Percentiles rank a stretch among this genome's conserved stretches.
Conservation (phyloP, 441 rosid species). For the Daphne laureola region DNA sequence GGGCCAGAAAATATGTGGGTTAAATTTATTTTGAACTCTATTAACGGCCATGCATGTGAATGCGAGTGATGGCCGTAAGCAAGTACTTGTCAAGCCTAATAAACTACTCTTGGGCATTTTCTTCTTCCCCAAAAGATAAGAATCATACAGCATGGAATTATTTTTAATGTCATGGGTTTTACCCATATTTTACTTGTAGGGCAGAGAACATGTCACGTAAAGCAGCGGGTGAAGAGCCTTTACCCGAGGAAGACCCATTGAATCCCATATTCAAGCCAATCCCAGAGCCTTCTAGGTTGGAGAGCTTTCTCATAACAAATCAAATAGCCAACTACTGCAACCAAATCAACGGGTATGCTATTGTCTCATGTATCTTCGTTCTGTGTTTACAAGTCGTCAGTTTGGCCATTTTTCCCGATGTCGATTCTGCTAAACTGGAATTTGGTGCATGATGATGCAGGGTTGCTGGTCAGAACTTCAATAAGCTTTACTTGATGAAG, state of each 20-base stretch:
- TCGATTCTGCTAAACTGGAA: too few relatives aligned
- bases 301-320: constrained; percentile 88
- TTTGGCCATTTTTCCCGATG: too few relatives aligned
- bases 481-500: constrained; percentile 67
- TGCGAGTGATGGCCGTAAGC: too few relatives aligned
- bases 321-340: constrained; percentile 86
- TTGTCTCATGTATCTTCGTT: neutral
- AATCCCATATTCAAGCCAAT: constrained; percentile 84
- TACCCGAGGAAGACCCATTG: constrained; percentile 93
- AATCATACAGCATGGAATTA: neutral
- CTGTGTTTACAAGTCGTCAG: too few relatives aligned
- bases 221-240: constrained; percentile 84
- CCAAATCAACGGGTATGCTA: constrained; percentile 88
- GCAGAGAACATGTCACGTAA: constrained; percentile 82
- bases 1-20: too few relatives aligned
- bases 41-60: too few relatives aligned
- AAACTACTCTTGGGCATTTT: too few relatives aligned
- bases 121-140: too few relatives aligned
- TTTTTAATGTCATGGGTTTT: neutral
- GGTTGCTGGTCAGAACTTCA: constrained; percentile 92
- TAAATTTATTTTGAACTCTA: too few relatives aligned
- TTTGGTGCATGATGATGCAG: constrained; percentile 28
- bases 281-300: constrained; percentile 89
- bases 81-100: too few relatives aligned
- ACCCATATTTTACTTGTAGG: constrained; percentile 30